Base-by-base conservation (phyloP, 768 basidiomycete genomes). In the Leccinum aurantiacum region DNA sequence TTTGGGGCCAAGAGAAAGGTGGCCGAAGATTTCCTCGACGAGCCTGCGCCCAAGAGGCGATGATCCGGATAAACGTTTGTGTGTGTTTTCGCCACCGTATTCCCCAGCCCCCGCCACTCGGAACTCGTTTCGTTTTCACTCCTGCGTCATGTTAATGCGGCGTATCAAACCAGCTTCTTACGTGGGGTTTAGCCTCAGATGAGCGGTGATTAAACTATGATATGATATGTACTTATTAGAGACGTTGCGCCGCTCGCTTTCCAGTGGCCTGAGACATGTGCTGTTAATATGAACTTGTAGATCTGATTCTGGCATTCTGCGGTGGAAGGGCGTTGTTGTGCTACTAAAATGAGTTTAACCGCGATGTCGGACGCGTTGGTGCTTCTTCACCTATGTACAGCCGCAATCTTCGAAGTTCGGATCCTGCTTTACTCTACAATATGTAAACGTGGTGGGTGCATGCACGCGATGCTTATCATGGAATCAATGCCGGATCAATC, bases 1-100 rank as follows among this genome's bases (percentile, higher is more conserved):
- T 83, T 93, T 69, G 87, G 87, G 35, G 76, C 80, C 50, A 95
- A 95, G 79, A 79, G 93, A 67, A 94, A 93, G 71, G 90, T 89
- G 4, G 83, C 74, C 1, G 88, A 88, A 33, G 91, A 92, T 58
- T 79, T 81, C n/a, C 73, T 76, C 22, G 87, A 82, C 14, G 80
- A 86, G 4, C 90, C 90, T 6, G 83, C 88, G 9, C 70, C 85
- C 25, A 93, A 93, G 78, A 75, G 73, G 57, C 72, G 76, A 57
- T 78, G 60, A 74, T 50, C 22, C 52, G 14, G 46, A 62, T 25
- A n/a, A 50, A 49, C 48, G 9, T 47, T 29, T 38, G 35, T n/a
- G 48, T 24, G 33, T 37, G 6, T 49, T 2, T 8, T 31, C 22
- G 10, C 15, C 14, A 41, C 47, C n/a, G 29, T 47, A 48, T 61